phyloP scores from a whole-genome alignment of 768 basidiomycete genomes.

The Tulasnella sp. region DNA sequence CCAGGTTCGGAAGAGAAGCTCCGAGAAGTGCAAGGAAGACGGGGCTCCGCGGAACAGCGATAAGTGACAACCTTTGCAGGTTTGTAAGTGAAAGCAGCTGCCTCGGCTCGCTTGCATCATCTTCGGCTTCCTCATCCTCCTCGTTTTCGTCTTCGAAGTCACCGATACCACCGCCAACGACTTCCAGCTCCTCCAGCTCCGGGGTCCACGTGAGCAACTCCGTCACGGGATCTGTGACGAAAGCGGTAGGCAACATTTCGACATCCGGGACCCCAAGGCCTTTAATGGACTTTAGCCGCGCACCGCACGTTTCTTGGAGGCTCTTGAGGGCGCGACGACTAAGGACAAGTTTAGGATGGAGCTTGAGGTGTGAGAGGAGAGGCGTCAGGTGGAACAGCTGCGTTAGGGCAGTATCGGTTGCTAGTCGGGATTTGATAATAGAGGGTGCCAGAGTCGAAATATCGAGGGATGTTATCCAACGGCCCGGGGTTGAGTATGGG shows the following conservation, averaged over 20 bases:
- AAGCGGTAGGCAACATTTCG: constrained; percentile 46
- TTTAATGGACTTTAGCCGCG: constrained; percentile 22
- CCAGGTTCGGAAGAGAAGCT: constrained; percentile 59
- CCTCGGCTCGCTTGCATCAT: constrained; percentile 29
- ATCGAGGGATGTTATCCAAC: constrained; percentile 79
- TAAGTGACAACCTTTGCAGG: constrained; percentile 57
- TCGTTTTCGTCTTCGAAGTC: constrained; percentile 51
- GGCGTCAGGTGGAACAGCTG: constrained; percentile 64
- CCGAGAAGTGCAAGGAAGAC: constrained; percentile 57
- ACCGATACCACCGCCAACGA: constrained; percentile 55
- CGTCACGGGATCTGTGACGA: constrained; percentile 23
- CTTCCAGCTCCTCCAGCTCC: constrained; percentile 59
- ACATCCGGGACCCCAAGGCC: constrained; percentile 24
- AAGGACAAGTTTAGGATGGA: constrained; percentile 52
- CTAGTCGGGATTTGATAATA: constrained; percentile 50
- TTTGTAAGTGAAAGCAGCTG: constrained; percentile 51
- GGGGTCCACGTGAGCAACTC: constrained; percentile 41
- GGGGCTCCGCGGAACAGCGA: constrained; percentile 65
- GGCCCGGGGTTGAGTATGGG: constrained; percentile 80
- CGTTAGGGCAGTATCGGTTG: constrained; percentile 61
- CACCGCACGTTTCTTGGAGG: constrained; percentile 25
- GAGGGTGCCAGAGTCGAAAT: constrained; percentile 52
- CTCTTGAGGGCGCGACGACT: constrained; percentile 58
- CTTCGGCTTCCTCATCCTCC: constrained; percentile 31
- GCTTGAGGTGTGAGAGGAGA: constrained; percentile 52